Base-by-base conservation (phyloP, 331 rosid genomes). In the Cydonia oblonga region DNA sequence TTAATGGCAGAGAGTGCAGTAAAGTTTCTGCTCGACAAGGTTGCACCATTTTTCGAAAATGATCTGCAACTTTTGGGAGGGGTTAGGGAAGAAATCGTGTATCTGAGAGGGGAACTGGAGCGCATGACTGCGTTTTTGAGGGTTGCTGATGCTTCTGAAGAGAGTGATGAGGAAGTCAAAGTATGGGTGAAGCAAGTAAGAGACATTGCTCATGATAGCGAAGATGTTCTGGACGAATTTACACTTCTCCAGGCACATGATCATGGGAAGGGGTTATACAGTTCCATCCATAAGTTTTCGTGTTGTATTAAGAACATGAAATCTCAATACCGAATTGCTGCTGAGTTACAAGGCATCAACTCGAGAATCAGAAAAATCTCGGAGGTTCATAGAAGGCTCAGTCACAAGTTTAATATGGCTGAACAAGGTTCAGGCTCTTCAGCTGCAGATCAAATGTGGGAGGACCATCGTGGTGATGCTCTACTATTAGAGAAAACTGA, bases 131-230 rank as follows among this genome's bases (percentile, higher is more conserved):
- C 77, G n/a, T 78, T 72, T 59, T 14, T 78, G 29, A 44, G 66
- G 33, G 66, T 18, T 7, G 81, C 72, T 1, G 77, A 78, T 18
- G 64, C 81, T 0, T 9, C 24, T 49, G 67, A 70, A 12, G 76
- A 70, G 8, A 30, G 33, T 2, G 67, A 70, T 23, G 68, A 70
- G 20, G 77, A 72, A 49, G 32, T 70, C 68, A 78, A 30, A 78
- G 81, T 78, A 2, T 78, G 81, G 81, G 67, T 78, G 11, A 70
- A 65, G 68, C 81, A 78, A 40, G 64, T 78, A n/a, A 63, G 76
- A 46, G 74, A 66, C 12, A 62, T 66, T 28, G 62, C 69, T 53
- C 53, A 64, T 15, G 78, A 78, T 18, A 49, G 53, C 7, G 78
- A 72, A 72, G 82, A 78, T 23, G 24, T 68, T 67, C 74, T 78